phyloP scores from a whole-genome alignment of 2,329 filamentous ascomycete species.

The Sphaerulina musiva region DNA sequence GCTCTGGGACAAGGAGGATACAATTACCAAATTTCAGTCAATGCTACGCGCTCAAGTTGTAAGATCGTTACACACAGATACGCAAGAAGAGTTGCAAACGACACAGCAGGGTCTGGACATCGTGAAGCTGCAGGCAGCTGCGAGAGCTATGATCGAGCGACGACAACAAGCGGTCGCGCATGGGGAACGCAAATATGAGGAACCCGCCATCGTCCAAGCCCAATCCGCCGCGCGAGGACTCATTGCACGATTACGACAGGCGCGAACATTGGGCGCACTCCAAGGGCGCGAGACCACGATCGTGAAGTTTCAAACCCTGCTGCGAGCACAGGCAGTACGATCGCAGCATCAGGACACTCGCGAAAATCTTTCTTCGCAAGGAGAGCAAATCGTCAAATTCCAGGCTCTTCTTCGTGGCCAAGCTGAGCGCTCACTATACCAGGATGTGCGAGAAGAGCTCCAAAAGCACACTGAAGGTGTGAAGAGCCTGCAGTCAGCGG shows the following conservation, averaged over 20 bases:
- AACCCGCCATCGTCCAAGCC: conserved; percentile 28
- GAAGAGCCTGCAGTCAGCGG: conserved; percentile 47
- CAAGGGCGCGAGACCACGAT: conserved; percentile 35
- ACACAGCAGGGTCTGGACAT: conserved; percentile 54
- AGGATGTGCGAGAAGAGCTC: conserved; percentile 33
- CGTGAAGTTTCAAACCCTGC: conserved; percentile 57
- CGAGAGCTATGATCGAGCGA: conserved; percentile 61
- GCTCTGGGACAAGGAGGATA: conserved; percentile 78
- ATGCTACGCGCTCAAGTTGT: conserved; percentile 49
- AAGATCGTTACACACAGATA: conserved; percentile 51
- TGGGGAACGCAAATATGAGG: conserved; percentile 27
- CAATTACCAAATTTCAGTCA: conserved; percentile 73
- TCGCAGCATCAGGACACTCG: conserved; percentile 54
- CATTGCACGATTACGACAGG: conserved; percentile 34
- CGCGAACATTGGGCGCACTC: conserved; percentile 28
- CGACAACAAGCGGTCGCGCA: conserved; percentile 32
- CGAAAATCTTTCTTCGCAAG: conserved; percentile 40
- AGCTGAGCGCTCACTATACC: conserved; percentile 43
- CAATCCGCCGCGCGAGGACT: conserved; percentile 41
- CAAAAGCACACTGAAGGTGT: conserved; percentile 40
- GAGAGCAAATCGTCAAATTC: conserved; percentile 41
- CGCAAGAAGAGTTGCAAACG: conserved; percentile 46
- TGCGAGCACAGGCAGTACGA: conserved; percentile 53
- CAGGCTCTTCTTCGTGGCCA: conserved; percentile 62
- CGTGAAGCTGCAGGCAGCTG: conserved; percentile 47